Percentiles rank a stretch among this genome's conserved stretches.
phyloP scores from a whole-genome alignment of 257 asterid species.

The Nicotiana obtusifolia region DNA sequence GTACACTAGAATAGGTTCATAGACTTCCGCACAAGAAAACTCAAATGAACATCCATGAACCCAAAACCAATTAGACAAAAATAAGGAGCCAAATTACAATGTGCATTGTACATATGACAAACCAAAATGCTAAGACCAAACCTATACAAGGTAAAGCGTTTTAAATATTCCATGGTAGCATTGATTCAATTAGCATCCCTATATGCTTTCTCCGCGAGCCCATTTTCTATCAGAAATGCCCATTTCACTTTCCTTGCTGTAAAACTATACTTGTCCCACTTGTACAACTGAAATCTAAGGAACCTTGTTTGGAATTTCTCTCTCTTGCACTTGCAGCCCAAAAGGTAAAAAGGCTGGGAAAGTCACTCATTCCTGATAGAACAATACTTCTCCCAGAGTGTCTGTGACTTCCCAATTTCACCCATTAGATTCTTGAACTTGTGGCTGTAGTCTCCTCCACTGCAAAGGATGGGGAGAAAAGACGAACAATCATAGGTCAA shows the following conservation, averaged over 20 bases:
- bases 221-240: not conserved
- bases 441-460: constrained; percentile 97
- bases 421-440: constrained; percentile 88
- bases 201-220: not conserved
- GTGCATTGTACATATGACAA: not conserved
- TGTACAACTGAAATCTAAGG: not conserved
- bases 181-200: not conserved
- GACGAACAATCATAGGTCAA: not conserved
- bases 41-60: constrained; percentile 5
- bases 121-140: constrained; percentile 2
- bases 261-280: constrained; percentile 1
- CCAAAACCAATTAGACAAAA: constrained; percentile 4
- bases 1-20: not conserved
- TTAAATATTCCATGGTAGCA: constrained; percentile 3
- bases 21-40: not conserved
- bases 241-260: not conserved
- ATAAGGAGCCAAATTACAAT: not conserved
- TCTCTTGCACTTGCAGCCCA: not conserved
- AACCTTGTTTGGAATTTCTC: not conserved
- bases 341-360: not conserved
- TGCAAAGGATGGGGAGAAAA: constrained; percentile 27
- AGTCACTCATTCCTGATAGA: constrained; percentile 81
- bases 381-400: constrained; percentile 72
- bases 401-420: constrained; percentile 57
- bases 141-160: constrained; percentile 4